Evolutionary conservation across 2,329 filamentous ascomycete genomes (phyloP), one percentile per base, ranked within the genome.

Genomic region (Macrophomina phaseolina): DNA sequence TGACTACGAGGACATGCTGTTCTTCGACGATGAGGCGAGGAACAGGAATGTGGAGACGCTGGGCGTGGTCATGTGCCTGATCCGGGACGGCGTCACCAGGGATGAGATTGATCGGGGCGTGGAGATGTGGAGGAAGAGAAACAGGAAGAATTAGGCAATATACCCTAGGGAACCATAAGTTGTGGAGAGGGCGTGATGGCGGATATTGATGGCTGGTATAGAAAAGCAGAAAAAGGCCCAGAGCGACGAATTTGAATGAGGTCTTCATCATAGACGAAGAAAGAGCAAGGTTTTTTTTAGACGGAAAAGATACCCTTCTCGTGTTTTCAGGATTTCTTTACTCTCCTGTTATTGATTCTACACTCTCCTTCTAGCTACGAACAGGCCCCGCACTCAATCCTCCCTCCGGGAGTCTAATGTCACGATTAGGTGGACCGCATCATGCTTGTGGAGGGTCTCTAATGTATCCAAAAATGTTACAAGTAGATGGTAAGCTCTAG

Each of bases 21-120:
- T 98, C 78, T 98, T 98, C 71, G 94, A 98, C 72, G 94, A 98
- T 73, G 94, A 98, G 85, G 84, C 85, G 63, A 82, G 94, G 68
- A 98, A 98, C 75, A 84, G 87, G 67, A 93, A 97, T 75, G 94
- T 97, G 0, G 87, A 90, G 79, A 82, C 85, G 53, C 74, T 97
- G 60, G 94, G 94, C 0, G 91, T 97, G 3, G 91, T 91, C 0
- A 97, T 98, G 87, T 89, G 88, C 75, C 80, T 97, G 60, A 90
- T 98, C 0, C 82, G 86, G 66, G 90, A 97, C 76, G 94, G 94
- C 0, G 88, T 97, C 64, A 89, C 86, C 2, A 90, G 88, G 80
- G 83, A 83, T 0, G 93, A 95, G 81, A 81, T 97, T 23, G 93
- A 96, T 79, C 85, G 84, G 67, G 94, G 94, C 0, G 87, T 98